Evolutionary conservation across 2,329 filamentous ascomycete species (phyloP), one percentile per base, ranked within the genome.

Genomic region (Paecilomyces sp.): DNA sequence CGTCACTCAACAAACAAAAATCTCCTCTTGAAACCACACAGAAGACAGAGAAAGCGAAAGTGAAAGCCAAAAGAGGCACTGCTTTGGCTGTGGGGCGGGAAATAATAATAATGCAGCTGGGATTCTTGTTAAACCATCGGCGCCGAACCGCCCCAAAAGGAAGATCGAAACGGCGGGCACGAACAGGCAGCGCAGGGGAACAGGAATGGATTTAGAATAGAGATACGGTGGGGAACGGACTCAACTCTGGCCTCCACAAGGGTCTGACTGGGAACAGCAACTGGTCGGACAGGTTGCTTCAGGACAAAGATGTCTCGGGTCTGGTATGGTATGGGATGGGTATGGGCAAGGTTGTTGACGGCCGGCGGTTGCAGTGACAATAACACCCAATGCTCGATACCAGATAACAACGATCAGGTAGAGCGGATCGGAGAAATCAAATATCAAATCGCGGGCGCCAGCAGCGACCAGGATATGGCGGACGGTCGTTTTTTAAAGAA

Each of bases 211-310:
- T 33, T 33, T 57, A 63, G 61, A 65, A 57, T 58, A 61, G 57
- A 65, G 61, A 61, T 61, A 59, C 31, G 15, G 59, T 60, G 62
- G 60, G 60, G 63, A 63, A 59, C 55, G 51, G 57, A 58, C 58
- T 59, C 57, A 63, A 65, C 58, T 64, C 60, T 64, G 62, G 58
- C 62, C 64, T 60, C 64, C 64, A 65, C 64, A 63, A 61, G 59
- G 63, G 12, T 30, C 28, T 53, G 24, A 53, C 47, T 51, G 13
- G 31, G 31, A 33, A 33, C 31, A 33, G 31, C 11, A 33, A 33
- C 31, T 33, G 31, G 11, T 12, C 31, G 11, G 31, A 18, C 41
- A 18, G 18, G 41, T 7, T 47, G 41, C 41, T 22, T 47, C 41
- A 18, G 7, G 41, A 15, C n/a, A 47, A 18, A 47, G 9, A 18